These are phyloP conservation scores for Aspergillus carlsbadensis DNA, from an alignment of 495 filamentous ascomycete genomes.

Conservation along the genomic window DNA sequence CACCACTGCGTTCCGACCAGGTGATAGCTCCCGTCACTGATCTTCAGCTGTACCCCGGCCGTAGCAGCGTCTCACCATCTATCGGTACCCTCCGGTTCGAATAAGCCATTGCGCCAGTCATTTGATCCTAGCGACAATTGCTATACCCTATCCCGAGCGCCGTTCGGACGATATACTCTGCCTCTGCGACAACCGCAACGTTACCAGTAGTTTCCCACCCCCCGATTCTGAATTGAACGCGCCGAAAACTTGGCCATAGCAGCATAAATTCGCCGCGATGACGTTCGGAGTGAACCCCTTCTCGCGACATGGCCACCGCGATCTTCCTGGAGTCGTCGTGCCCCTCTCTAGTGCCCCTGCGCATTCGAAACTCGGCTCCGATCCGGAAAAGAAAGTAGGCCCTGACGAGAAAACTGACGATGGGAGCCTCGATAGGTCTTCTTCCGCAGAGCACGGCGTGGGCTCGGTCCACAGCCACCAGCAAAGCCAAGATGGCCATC, in stretches of 20 bases:
- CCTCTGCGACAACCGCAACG: slow-evolving; percentile 10
- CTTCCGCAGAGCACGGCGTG: slow-evolving; percentile 34
- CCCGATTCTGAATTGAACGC: background rate
- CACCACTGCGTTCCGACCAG: slow-evolving; percentile 1
- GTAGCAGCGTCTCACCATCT: slow-evolving; percentile 14
- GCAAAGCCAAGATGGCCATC: slow-evolving; percentile 16
- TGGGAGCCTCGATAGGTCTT: slow-evolving; percentile 29
- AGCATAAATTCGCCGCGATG: slow-evolving; percentile 30
- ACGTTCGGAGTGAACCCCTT: slow-evolving; percentile 48
- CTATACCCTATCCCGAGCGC: background rate
- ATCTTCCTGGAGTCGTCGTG: slow-evolving; percentile 53
- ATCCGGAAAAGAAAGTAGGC: slow-evolving; percentile 26
- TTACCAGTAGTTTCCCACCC: background rate
- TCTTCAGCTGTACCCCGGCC: slow-evolving; percentile 15
- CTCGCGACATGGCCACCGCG: slow-evolving; percentile 44
- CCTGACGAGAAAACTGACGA: slow-evolving; percentile 26
- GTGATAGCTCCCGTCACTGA: slow-evolving; percentile 3
- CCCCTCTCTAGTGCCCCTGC: slow-evolving; percentile 46
- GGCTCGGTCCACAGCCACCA: slow-evolving; percentile 24
- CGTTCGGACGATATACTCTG: slow-evolving; percentile 2
- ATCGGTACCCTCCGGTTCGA: background rate
- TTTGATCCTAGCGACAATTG: slow-evolving; percentile 7
- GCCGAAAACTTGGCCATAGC: slow-evolving; percentile 13
- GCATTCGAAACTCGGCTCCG: slow-evolving; percentile 25
- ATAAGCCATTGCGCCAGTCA: slow-evolving; percentile 19